Percentiles rank a stretch among this genome's conserved stretches.
phyloP scores from a whole-genome alignment of 495 filamentous ascomycete genomes.

The Xylaria acuta region DNA sequence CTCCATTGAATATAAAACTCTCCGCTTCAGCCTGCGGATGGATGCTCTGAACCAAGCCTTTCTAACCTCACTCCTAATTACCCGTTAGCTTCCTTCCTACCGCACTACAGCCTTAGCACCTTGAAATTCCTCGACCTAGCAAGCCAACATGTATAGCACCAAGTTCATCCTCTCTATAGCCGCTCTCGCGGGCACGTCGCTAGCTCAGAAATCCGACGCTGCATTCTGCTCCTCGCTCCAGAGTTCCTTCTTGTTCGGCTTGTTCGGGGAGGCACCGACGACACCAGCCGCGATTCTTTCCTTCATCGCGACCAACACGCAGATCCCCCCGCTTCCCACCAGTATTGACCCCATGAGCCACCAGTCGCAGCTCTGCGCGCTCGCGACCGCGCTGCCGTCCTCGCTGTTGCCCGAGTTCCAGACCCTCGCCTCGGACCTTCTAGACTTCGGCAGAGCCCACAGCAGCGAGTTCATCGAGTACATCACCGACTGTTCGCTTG shows the following conservation, averaged over 20 bases:
- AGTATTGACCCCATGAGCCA: neutral
- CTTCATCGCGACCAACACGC: neutral
- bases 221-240: neutral
- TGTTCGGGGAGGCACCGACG: neutral
- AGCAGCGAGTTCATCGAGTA: neutral
- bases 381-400: neutral
- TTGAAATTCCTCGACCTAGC: neutral
- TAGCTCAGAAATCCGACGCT: neutral
- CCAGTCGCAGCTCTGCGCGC: neutral
- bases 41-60: neutral
- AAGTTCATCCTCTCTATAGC: neutral
- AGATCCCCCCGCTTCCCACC: neutral
- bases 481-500: neutral
- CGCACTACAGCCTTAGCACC: neutral
- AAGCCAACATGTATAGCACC: constrained; percentile 2
- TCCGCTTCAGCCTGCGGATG: neutral
- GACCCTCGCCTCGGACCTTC: neutral
- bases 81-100: neutral
- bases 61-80: neutral
- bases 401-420: neutral
- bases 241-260: neutral
- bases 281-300: neutral
- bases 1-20: constrained; percentile 1
- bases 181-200: neutral
- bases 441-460: neutral